These are phyloP conservation scores for Phlegmacium glaucopus DNA, from an alignment of 768 basidiomycete species.

Conservation along the genomic window DNA sequence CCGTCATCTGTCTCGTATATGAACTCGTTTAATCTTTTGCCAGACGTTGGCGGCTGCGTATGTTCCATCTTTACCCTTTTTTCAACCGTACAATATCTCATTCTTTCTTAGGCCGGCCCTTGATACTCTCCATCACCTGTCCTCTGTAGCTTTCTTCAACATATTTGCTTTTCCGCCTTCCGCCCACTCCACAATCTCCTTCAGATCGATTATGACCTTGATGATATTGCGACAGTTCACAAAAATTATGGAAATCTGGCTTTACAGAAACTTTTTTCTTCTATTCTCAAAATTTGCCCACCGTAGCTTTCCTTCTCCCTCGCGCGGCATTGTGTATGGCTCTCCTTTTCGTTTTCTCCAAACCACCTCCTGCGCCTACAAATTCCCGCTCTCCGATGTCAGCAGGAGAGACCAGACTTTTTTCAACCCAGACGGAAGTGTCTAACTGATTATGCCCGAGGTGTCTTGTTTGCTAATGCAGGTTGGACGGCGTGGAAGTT, in stretches of 20 bases:
- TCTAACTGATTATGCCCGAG: slow-evolving; percentile 74
- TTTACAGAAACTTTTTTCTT: slow-evolving; percentile 84
- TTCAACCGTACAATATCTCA: slow-evolving; percentile 2
- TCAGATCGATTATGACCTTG: slow-evolving; percentile 6
- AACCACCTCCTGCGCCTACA: slow-evolving; percentile 1
- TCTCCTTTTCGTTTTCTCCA: slow-evolving; percentile 48
- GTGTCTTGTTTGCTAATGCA: slow-evolving; percentile 75
- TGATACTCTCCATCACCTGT: slow-evolving; percentile 83
- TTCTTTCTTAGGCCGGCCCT: slow-evolving; percentile 63
- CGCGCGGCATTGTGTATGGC: slow-evolving; percentile 75
- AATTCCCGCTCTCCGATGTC: slow-evolving; percentile 3
- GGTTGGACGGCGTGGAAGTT: slow-evolving; percentile 78
- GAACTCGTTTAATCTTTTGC: slow-evolving; percentile 73
- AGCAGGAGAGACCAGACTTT: slow-evolving; percentile 63
- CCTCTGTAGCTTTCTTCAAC: slow-evolving; percentile 78
- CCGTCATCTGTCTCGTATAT: slow-evolving; percentile 72
- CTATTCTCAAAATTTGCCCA: slow-evolving; percentile 83
- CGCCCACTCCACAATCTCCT: slow-evolving; percentile 3
- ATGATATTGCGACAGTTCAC: slow-evolving; percentile 6
- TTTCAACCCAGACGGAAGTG: slow-evolving; percentile 66
- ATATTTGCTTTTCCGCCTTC: slow-evolving; percentile 74
- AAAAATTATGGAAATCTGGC: slow-evolving; percentile 28
- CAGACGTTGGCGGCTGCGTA: slow-evolving; percentile 76
- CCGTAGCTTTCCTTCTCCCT: slow-evolving; percentile 78
- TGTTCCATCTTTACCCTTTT: slow-evolving; percentile 44